Conservation (phyloP, 306 rosid species). For the Pachyrhizus erosus region DNA sequence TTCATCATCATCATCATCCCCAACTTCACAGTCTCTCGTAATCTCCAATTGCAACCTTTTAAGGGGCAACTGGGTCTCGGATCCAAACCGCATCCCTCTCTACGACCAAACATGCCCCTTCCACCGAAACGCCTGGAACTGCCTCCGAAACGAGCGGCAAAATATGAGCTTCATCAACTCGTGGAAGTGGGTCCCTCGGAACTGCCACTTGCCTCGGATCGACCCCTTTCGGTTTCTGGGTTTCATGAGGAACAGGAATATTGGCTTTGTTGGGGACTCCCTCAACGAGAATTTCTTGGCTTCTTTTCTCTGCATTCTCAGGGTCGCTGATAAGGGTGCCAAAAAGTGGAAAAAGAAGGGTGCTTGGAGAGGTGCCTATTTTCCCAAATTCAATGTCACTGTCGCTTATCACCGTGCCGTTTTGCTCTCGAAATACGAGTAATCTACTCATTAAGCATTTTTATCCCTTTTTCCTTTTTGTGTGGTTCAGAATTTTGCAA, state of each 20-base stretch:
- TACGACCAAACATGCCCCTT: slow-evolving; percentile 85
- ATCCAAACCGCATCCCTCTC: slow-evolving; percentile 65
- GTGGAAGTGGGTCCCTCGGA: slow-evolving; percentile 77
- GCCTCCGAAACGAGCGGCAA: slow-evolving; percentile 77
- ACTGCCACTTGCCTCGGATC: slow-evolving; percentile 66
- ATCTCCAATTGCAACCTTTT: slow-evolving; percentile 61
- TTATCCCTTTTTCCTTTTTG: background rate
- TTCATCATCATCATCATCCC: slow-evolving; percentile 33
- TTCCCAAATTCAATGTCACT: slow-evolving; percentile 80
- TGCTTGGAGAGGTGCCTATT: slow-evolving; percentile 93
- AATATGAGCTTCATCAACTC: slow-evolving; percentile 74
- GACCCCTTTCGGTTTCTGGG: slow-evolving; percentile 69
- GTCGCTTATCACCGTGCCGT: slow-evolving; percentile 92
- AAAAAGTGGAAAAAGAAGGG: slow-evolving; percentile 89
- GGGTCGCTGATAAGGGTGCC: slow-evolving; percentile 75
- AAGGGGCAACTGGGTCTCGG: slow-evolving; percentile 66
- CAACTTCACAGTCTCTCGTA: slow-evolving; percentile 26
- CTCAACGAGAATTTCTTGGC: slow-evolving; percentile 84
- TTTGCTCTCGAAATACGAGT: slow-evolving; percentile 80
- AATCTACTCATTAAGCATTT: slow-evolving; percentile 28
- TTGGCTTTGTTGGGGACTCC: slow-evolving; percentile 89
- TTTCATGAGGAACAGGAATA: slow-evolving; percentile 70
- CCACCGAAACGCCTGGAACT: slow-evolving; percentile 93
- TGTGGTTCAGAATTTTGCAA: background rate
- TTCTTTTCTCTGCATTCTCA: slow-evolving; percentile 75